Evolutionary conservation across 1,284 basidiomycete genomes (phyloP).

Genomic region (Pholiota adiposa): DNA sequence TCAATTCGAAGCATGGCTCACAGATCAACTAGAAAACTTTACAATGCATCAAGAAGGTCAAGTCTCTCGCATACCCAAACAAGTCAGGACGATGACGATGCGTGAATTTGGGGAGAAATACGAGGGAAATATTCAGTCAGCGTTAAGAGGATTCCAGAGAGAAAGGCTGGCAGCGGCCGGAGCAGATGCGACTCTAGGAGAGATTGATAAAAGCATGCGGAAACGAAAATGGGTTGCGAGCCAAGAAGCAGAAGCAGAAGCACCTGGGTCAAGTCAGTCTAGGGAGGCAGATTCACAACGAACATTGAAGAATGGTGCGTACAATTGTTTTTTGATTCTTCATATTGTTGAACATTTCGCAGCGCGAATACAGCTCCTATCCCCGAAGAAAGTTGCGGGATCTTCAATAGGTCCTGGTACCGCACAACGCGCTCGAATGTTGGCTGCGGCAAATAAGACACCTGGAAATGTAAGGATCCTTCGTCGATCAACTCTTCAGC

Average conservation of each 20-base stretch:
- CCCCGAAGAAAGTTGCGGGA: conserved; percentile 59
- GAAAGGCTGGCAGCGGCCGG: conserved; percentile 53
- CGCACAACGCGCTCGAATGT: conserved; percentile 48
- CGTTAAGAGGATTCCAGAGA: conserved; percentile 65
- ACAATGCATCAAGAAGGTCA: conserved; percentile 73
- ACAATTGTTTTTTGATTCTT: neutral
- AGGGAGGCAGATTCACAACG: conserved; percentile 46
- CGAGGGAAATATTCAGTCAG: conserved; percentile 70
- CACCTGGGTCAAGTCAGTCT: conserved; percentile 35
- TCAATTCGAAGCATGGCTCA: conserved; percentile 73
- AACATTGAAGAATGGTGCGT: conserved; percentile 63
- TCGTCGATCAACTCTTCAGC: neutral
- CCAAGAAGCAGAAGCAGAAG: conserved; percentile 54
- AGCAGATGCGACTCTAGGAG: conserved; percentile 48
- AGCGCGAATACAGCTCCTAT: conserved; percentile 61
- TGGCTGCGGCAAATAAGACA: conserved; percentile 45
- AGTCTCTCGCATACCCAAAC: conserved; percentile 74
- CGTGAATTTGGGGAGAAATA: conserved; percentile 79
- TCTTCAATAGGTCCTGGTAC: conserved; percentile 53
- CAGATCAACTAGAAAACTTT: conserved; percentile 72
- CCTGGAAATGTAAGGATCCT: conserved; percentile 48
- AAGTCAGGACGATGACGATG: conserved; percentile 72
- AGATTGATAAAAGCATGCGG: conserved; percentile 66
- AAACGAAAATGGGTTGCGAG: conserved; percentile 77
- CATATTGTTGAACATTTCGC: conserved; percentile 6